Evolutionary conservation across 1,284 basidiomycete species (phyloP), one percentile per base, ranked within the genome.

Genomic region (Naganishia albida): DNA sequence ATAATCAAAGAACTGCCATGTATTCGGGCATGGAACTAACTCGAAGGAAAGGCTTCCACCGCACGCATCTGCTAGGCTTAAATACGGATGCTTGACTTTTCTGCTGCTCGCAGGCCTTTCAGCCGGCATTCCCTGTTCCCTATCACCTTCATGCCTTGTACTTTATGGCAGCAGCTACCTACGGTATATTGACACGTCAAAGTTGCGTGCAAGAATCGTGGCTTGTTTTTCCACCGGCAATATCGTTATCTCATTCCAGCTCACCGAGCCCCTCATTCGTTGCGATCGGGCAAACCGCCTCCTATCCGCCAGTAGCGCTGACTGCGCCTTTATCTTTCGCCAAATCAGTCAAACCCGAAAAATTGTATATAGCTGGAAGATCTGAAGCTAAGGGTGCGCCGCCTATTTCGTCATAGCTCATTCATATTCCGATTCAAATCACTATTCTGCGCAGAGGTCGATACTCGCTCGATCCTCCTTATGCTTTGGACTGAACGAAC

Each of bases 401-500:
- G 20, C 15, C 42, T 43, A 16, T 16, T 43, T 43, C 15, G 15
- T 18, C 38, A 40, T 42, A 39, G 34, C 52, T 20, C 38, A 40
- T 26, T 4, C 23, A 25, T 16, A 30, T 50, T 30, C 34, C 34
- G 34, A 34, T 34, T 34, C 34, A 34, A 4, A 34, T 34, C 34
- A 10, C 34, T 34, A 34, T 34, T 10, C 34, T 10, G 34, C 10
- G 15, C 8, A 50, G 51, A 63, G 50, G 42, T 53, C 60, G 50
- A 63, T 38, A 44, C 40, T 15, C 40, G 26, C 51, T 63, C 60
- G 49, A 43, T 63, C 51, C 51, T 49, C 51, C 72, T 68, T 67
- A 78, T 78, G 77, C 73, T 78, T 69, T 79, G 76, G 75, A 72
- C 71, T 39, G 71, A 78, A 74, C 75, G 77, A 65, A 75, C 71